Evolutionary conservation across 1,284 basidiomycete genomes (phyloP), one percentile per base, ranked within the genome.

Genomic region (Melampsora abietis-canadensis): DNA sequence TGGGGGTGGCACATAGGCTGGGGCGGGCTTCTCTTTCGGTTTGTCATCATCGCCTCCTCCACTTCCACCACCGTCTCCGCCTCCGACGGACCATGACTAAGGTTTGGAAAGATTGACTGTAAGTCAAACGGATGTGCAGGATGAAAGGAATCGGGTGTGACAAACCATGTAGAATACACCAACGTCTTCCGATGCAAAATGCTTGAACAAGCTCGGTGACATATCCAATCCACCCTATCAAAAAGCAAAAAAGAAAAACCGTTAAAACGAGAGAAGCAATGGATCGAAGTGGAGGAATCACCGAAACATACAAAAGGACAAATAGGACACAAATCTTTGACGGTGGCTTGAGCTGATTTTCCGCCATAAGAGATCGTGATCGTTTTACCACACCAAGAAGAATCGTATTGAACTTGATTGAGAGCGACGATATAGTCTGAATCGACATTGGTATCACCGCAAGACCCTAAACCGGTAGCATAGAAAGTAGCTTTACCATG

Each of bases 381-480:
- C 47, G 44, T 34, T 21, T 68, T 68, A 19, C 31, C 24, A 30
- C 66, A 68, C 66, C 66, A 68, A 17, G 54, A 21, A 2, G 21
- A 5, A 7, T 90, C 88, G 79, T 85, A 90, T 7, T 89, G 81
- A 0, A 79, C 31, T 3, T 86, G 77, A n/a, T 88, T 87, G 66
- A 88, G 86, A 8, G 90, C 90, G 62, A 82, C 86, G 68, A 91
- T 89, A 78, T 80, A 78, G 21, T 90, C 83, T 1, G 46, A 73
- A 78, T 87, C 85, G 0, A 44, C 82, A 82, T 88, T 89, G 68
- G 83, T 85, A 78, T 85, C 84, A 62, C 89, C 90, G 80, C 89
- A 91, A 15, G 90, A 86, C 68, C 88, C 88, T 47, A 90, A 85
- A 75, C 88, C 90, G 69, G 86, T 81, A 0, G 77, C 77, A 77